Base-by-base conservation (phyloP, 2,329 filamentous ascomycete species). In the Sclerotinia glacialis region DNA sequence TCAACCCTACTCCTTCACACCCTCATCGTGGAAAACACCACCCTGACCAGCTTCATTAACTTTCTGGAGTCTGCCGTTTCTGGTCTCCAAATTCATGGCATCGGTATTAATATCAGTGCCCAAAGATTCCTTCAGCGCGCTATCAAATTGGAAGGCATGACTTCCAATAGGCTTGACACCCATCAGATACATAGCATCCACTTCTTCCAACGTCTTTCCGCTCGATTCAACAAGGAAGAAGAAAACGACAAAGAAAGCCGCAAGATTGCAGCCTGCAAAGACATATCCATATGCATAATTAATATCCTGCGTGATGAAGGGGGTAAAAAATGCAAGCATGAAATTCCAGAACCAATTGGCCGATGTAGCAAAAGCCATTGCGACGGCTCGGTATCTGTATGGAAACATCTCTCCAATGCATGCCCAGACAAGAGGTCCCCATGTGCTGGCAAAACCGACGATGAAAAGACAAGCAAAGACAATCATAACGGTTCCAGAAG, bases 341-440 rank as follows among this genome's bases (percentile, higher is more conserved):
- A 93, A 93, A 77, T 92, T 91, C 87, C 87, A 91, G 42, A 82
- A 79, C 87, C 87, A 89, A 77, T 89, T 89, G 71, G 82, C 83
- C 0, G 85, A 82, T 0, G 86, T 89, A 0, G 85, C 82, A 2
- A 88, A 75, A 2, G 84, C 85, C 81, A 88, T 87, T 40, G 81
- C 83, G 73, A 83, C 83, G 3, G 85, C 85, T 47, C 86, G 81
- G 72, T 88, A 87, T 18, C 86, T 80, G 14, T 83, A 84, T 0
- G 89, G 88, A 75, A 89, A 91, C 58, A 85, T 85, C 76, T 91
- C 88, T 61, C 85, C 86, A 53, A 88, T 85, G 66, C 89, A 83
- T 42, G 86, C 85, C 89, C 89, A 91, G 6, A 86, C 81, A 61
- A 90, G 85, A 0, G 88, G 88, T 16, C 88, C 89, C 87, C 87